Percentiles rank a stretch among this genome's conserved stretches.
These are phyloP conservation scores for Rubia balearica DNA, from an alignment of 305 asterid species.

Conservation along the genomic window DNA sequence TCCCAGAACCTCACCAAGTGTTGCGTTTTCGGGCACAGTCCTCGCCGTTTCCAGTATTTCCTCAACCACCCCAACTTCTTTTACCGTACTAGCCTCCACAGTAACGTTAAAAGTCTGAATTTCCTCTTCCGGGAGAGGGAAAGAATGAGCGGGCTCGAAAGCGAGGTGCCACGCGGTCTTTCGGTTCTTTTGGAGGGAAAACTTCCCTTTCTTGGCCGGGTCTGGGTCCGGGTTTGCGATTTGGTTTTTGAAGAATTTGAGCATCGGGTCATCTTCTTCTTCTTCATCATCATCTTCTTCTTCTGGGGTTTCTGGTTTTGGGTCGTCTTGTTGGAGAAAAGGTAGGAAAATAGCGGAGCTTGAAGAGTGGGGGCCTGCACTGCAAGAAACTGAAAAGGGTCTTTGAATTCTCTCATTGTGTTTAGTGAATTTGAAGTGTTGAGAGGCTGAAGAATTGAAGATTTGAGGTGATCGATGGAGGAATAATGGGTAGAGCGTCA, in stretches of 20 bases:
- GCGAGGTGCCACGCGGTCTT: conserved; percentile 75
- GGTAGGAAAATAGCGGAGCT: conserved; percentile 63
- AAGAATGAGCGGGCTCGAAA: background rate
- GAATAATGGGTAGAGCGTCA: background rate
- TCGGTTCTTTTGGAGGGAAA: conserved; percentile 57
- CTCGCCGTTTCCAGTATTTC: conserved; percentile 49
- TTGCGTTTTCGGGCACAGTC: conserved; percentile 51
- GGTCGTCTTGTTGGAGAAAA: conserved; percentile 38
- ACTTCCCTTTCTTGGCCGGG: conserved; percentile 49
- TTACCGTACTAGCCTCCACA: conserved; percentile 6
- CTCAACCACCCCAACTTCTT: conserved; percentile 41
- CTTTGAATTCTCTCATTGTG: conserved; percentile 6
- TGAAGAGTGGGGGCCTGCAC: conserved; percentile 13
- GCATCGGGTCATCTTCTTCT: conserved; percentile 51
- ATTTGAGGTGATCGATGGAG: conserved; percentile 5
- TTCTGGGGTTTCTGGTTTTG: conserved; percentile 31
- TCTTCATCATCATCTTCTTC: background rate
- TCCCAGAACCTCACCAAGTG: conserved; percentile 74
- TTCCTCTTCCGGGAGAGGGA: conserved; percentile 11
- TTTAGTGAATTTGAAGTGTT: conserved; percentile 27
- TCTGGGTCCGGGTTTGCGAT: conserved; percentile 36
- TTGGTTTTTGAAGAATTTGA: conserved; percentile 58
- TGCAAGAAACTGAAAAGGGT: conserved; percentile 18
- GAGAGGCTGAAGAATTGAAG: conserved; percentile 17
- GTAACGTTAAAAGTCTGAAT: background rate